These are phyloP conservation scores for Galerina marginata DNA, from an alignment of 768 basidiomycete genomes.

Conservation along the genomic window DNA sequence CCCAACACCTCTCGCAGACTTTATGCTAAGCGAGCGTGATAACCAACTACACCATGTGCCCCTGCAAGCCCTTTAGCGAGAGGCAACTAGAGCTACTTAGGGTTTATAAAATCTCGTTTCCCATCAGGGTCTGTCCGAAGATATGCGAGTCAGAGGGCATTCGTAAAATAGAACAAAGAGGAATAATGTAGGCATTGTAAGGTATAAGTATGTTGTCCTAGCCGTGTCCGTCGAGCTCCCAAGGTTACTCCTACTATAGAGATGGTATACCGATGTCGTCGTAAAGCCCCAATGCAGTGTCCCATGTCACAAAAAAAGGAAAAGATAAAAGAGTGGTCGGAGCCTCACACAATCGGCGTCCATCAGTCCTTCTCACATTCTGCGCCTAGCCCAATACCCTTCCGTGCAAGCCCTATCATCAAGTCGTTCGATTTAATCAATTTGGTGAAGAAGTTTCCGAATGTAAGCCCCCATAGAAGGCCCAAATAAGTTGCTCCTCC, in stretches of 20 bases:
- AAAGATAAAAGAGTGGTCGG: background rate
- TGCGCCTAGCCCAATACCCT: slow-evolving; percentile 19
- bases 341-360: background rate
- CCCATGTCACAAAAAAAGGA: background rate
- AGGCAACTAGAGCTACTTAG: background rate
- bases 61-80: background rate
- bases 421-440: slow-evolving; percentile 45
- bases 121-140: no score
- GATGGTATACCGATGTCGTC: no score
- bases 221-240: no score
- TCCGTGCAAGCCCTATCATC: slow-evolving; percentile 27
- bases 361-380: slow-evolving; percentile 3
- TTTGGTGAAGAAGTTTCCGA: slow-evolving; percentile 49
- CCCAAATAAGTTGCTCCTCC: slow-evolving; percentile 31
- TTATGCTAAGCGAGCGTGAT: slow-evolving; percentile 34
- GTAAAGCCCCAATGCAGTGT: background rate
- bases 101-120: no score
- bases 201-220: no score
- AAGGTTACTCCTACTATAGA: no score
- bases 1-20: slow-evolving; percentile 24
- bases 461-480: slow-evolving; percentile 50
- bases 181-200: no score
- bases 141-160: no score
- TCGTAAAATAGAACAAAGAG: no score
- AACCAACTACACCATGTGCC: slow-evolving; percentile 37